A percentile compares a stretch with the other conserved stretches of the same genome.
Evolutionary conservation across 371 early-diverging fungal species (phyloP).

Genomic region (Dichotomocladium elegans): DNA sequence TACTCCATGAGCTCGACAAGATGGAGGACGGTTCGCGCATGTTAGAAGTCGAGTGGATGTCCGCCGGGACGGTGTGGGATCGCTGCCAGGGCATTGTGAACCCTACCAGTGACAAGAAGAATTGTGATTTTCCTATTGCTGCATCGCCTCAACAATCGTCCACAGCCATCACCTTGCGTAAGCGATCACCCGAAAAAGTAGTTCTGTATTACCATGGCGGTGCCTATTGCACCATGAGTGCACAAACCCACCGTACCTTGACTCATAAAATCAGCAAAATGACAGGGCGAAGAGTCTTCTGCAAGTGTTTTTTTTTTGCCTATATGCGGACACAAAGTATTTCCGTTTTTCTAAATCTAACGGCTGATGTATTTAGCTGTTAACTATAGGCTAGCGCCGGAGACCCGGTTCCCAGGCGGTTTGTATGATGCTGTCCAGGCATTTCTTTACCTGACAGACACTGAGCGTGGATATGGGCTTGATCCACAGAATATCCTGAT

Average conservation of each 20-base stretch:
- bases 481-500: conserved; percentile 64
- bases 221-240: conserved; percentile 60
- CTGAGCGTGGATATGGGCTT: conserved; percentile 25
- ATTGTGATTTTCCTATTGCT: neutral
- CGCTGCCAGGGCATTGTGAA: conserved; percentile 10
- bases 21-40: conserved; percentile 17
- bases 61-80: conserved; percentile 21
- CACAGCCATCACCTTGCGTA: conserved; percentile 7
- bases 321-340: neutral
- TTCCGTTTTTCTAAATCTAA: neutral
- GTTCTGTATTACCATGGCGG: conserved; percentile 68
- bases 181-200: conserved; percentile 36
- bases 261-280: conserved; percentile 52
- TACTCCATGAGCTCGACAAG: conserved; percentile 18
- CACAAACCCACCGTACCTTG: conserved; percentile 54
- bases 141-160: neutral
- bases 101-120: conserved; percentile 3
- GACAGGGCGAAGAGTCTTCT: conserved; percentile 44
- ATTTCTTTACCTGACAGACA: conserved; percentile 60
- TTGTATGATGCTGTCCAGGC: conserved; percentile 75
- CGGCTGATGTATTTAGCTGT: conserved; percentile 27
- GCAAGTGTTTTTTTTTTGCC: conserved; percentile 25
- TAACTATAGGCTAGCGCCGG: conserved; percentile 78
- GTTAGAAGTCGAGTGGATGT: conserved; percentile 35
- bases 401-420: conserved; percentile 73